Percentiles rank a stretch among this genome's conserved stretches.
Evolutionary conservation across 805 yeast genomes (phyloP).

Genomic region (Ogataea naganishii): DNA sequence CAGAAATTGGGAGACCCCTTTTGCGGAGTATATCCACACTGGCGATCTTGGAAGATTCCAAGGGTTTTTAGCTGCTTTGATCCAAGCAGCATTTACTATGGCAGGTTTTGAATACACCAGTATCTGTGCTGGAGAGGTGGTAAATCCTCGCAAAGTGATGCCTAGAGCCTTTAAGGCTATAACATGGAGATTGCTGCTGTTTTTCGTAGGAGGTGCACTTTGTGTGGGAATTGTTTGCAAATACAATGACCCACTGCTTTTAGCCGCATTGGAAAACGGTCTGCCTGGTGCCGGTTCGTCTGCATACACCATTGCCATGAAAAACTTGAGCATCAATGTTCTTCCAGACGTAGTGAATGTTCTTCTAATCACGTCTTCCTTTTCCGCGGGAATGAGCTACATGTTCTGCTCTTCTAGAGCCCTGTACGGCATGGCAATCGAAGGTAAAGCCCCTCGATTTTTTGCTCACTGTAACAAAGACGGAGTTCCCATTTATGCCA

Average conservation of each 20-base stretch:
- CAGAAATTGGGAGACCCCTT: conserved; percentile 28
- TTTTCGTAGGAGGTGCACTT: conserved; percentile 39
- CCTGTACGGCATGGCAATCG: conserved; percentile 58
- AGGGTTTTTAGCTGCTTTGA: conserved; percentile 43
- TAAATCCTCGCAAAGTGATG: conserved; percentile 34
- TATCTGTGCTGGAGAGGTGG: conserved; percentile 37
- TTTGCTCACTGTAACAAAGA: conserved; percentile 53
- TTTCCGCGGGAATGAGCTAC: conserved; percentile 78
- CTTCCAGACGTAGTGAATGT: conserved; percentile 74
- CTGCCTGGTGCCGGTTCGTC: conserved; percentile 44
- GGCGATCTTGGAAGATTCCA: conserved; percentile 35
- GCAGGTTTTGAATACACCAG: conserved; percentile 48
- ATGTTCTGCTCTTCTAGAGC: conserved; percentile 62
- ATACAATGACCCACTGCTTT: conserved; percentile 29
- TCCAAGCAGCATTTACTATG: conserved; percentile 63
- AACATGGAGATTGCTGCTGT: conserved; percentile 31
- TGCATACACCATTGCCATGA: conserved; percentile 79
- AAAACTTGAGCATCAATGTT: conserved; percentile 48
- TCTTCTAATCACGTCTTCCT: conserved; percentile 61
- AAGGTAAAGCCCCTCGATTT: conserved; percentile 64
- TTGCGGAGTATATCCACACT: conserved; percentile 21
- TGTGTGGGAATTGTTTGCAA: conserved; percentile 37
- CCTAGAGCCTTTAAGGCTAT: conserved; percentile 38
- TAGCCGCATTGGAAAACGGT: conserved; percentile 23
- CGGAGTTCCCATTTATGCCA: conserved; percentile 71